Conservation (phyloP, 768 basidiomycete species). For the Russula brevipes region DNA sequence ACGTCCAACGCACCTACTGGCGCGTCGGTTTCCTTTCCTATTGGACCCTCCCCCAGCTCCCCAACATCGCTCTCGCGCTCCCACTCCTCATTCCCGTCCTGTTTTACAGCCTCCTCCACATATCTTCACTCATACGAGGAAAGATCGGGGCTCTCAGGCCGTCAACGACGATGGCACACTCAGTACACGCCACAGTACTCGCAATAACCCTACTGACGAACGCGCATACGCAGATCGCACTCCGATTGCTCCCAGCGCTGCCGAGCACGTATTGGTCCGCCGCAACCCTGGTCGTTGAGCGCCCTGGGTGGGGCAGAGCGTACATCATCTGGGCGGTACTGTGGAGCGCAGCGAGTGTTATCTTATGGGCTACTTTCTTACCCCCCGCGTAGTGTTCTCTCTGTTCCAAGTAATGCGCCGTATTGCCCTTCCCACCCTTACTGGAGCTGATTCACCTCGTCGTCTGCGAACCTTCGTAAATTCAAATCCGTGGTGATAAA, state of each 20-base stretch:
- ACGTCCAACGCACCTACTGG: slow-evolving; percentile 87
- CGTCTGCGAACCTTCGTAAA: neutral
- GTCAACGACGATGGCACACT: slow-evolving; percentile 2
- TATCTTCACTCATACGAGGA: neutral
- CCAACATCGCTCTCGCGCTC: slow-evolving; percentile 78
- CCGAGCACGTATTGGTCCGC: slow-evolving; percentile 85
- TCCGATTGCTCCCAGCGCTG: slow-evolving; percentile 62
- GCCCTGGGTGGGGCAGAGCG: slow-evolving; percentile 42
- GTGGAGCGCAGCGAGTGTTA: slow-evolving; percentile 66
- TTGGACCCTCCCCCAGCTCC: slow-evolving; percentile 77
- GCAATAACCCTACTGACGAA: slow-evolving; percentile 34
- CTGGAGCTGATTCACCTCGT: neutral
- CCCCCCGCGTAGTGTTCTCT: slow-evolving; percentile 66
- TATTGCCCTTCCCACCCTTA: too few relatives aligned
- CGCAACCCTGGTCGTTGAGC: slow-evolving; percentile 54
- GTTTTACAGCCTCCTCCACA: slow-evolving; percentile 31
- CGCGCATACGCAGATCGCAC: slow-evolving; percentile 28
- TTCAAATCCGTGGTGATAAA: too few relatives aligned
- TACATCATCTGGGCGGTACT: slow-evolving; percentile 78
- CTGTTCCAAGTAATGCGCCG: too few relatives aligned
- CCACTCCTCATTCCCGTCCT: slow-evolving; percentile 60
- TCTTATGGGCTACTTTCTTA: slow-evolving; percentile 80
- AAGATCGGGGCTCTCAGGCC: neutral
- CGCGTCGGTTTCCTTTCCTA: slow-evolving; percentile 75
- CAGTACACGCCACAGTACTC: slow-evolving; percentile 8